Evolutionary conservation across 176 grass and related monocot species (phyloP), one percentile per base, ranked within the genome.

Genomic region (Oryza australiensis): DNA sequence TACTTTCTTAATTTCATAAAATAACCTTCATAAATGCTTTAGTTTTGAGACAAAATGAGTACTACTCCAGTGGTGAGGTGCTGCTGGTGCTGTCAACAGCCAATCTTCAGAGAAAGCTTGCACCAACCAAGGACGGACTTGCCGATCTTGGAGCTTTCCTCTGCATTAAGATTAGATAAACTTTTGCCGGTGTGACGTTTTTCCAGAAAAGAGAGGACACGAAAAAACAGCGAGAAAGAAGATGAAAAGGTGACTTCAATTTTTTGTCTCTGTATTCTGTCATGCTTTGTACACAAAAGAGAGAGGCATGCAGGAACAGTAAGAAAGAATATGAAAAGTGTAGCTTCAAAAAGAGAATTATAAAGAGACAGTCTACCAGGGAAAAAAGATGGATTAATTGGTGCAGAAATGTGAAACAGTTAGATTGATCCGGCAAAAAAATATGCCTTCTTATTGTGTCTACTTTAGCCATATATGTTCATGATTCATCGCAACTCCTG

Each of bases 181-280:
- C 12, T 20, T 76, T 12, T 64, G 12, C 24, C 2, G 22, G 0
- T 18, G 74, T 26, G 10, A 38, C 13, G 1, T 23, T 9, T 66
- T 66, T 33, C 76, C 57, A 8, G 40, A 33, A 79, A 79, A 66
- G 76, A 79, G 62, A 22, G 26, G 41, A 11, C 63, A 49, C 62
- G 0, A 30, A 7, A 12, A 14, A 48, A 66, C 51, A 55, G 20
- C 51, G 51, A 55, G 51, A 55, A 55, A n/a, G 51, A 55, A n/a
- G 51, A 22, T 55, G 51, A 9, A 55, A 55, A 55, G 51, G 20
- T 22, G 18, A 55, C 51, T n/a, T 5, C 1, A 55, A 55, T 8
- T 55, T 55, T 55, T 55, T 55, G 18, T n/a, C 49, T 55, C 51
- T 55, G 51, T 55, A 55, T 55, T 55, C 5, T 55, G 18, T 55